Evolutionary conservation across 345 rosid genomes (phyloP).

Genomic region (Lepidium sativum): DNA sequence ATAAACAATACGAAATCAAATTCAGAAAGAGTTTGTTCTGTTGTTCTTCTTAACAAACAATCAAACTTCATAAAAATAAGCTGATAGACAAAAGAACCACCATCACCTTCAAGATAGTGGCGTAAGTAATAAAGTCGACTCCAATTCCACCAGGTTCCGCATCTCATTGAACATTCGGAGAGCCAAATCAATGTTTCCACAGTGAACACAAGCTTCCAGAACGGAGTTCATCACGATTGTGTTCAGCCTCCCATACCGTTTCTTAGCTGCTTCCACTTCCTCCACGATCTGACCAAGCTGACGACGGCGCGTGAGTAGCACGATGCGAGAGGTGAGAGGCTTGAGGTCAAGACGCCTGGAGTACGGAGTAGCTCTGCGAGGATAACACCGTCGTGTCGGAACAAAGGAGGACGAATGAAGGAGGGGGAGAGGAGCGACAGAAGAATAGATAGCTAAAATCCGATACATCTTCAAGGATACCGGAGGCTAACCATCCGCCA

Average conservation of each 20-base stretch:
- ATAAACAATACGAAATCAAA: neutral
- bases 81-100: neutral
- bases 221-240: conserved; percentile 80
- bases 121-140: conserved; percentile 51
- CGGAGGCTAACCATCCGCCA: conserved; percentile 36
- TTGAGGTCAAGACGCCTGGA: conserved; percentile 36
- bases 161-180: conserved; percentile 46
- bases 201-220: conserved; percentile 68
- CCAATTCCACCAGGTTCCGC: conserved; percentile 48
- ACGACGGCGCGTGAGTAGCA: conserved; percentile 57
- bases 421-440: neutral
- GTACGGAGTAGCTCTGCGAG: conserved; percentile 5
- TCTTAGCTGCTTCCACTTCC: conserved; percentile 52
- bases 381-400: conserved; percentile 33
- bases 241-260: conserved; percentile 47
- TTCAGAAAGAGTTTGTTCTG: neutral
- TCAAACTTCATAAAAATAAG: no score
- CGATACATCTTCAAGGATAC: conserved; percentile 27
- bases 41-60: no score
- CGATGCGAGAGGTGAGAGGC: conserved; percentile 56
- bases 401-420: conserved; percentile 21
- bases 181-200: conserved; percentile 57
- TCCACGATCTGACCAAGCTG: conserved; percentile 61
- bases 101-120: conserved; percentile 58
- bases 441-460: conserved; percentile 11